Evolutionary conservation across 2,329 filamentous ascomycete genomes (phyloP).

Genomic region (Talaromyces verruculosus): DNA sequence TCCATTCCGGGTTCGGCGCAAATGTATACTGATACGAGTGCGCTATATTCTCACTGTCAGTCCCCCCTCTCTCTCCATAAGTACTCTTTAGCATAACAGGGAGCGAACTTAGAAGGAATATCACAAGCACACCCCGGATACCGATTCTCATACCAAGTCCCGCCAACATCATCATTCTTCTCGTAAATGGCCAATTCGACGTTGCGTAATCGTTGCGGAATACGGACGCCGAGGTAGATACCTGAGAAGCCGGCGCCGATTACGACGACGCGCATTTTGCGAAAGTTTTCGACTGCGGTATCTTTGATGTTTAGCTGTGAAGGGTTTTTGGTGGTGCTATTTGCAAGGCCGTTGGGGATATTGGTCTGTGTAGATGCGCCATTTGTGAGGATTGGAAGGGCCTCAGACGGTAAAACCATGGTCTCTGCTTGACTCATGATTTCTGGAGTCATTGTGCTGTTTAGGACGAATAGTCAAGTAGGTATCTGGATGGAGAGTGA

Average conservation of each 20-base stretch:
- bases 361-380: neutral
- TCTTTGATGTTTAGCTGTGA: neutral
- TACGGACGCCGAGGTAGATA: constrained; percentile 40
- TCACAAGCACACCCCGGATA: constrained; percentile 23
- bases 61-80: too few species aligned
- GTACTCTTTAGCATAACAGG: too few species aligned
- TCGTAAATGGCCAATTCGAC: constrained; percentile 36
- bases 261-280: constrained; percentile 36
- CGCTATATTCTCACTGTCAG: constrained; percentile 19
- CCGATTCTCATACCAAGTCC: constrained; percentile 24
- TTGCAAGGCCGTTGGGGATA: neutral
- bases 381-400: neutral
- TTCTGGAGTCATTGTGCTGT: too few species aligned
- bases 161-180: constrained; percentile 23
- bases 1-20: constrained; percentile 51
- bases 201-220: constrained; percentile 40
- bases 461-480: too few species aligned
- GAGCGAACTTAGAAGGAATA: neutral
- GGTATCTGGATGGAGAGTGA: too few species aligned
- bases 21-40: constrained; percentile 55
- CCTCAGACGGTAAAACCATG: neutral
- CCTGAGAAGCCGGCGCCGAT: constrained; percentile 44
- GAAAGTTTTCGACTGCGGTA: constrained; percentile 31
- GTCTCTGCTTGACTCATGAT: neutral
- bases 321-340: neutral